Evolutionary conservation across 1,139 yeast genomes (phyloP).

Genomic region (Pneumocystis oryctolagi): DNA sequence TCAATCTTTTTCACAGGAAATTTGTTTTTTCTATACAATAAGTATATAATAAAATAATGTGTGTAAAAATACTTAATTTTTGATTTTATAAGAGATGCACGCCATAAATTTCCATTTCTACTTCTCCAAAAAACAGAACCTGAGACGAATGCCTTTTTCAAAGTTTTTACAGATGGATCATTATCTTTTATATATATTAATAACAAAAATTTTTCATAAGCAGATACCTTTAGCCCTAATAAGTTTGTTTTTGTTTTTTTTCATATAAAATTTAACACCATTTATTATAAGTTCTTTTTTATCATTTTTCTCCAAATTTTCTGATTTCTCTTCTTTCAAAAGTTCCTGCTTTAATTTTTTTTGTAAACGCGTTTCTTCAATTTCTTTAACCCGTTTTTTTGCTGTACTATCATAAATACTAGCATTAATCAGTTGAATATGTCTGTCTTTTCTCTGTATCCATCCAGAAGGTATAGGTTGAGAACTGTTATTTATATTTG

Average conservation of each 20-base stretch:
- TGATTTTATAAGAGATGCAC: not conserved
- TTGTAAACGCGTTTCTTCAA: not conserved
- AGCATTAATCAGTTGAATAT: not conserved
- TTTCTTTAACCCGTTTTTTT: not conserved
- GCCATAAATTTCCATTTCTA: not conserved
- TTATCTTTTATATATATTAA: not conserved
- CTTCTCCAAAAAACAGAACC: not conserved
- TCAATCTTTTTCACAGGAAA: not conserved
- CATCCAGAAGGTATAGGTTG: not conserved
- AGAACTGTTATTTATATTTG: not conserved
- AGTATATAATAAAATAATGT: not conserved
- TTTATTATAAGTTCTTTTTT: constrained; percentile 8
- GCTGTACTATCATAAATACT: not conserved
- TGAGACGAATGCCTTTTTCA: not conserved
- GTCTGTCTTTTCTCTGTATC: not conserved
- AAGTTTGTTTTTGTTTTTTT: constrained; percentile 9
- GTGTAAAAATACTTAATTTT: not conserved
- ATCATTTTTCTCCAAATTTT: constrained; percentile 5
- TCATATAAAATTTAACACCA: constrained; percentile 10
- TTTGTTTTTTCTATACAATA: not conserved
- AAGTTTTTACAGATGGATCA: not conserved
- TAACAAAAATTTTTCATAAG: not conserved
- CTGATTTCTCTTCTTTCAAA: not conserved
- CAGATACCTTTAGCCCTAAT: not conserved
- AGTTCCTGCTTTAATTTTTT: not conserved